phyloP scores from a whole-genome alignment of 148 eudicot genomes.

The Nyssa sinensis region DNA sequence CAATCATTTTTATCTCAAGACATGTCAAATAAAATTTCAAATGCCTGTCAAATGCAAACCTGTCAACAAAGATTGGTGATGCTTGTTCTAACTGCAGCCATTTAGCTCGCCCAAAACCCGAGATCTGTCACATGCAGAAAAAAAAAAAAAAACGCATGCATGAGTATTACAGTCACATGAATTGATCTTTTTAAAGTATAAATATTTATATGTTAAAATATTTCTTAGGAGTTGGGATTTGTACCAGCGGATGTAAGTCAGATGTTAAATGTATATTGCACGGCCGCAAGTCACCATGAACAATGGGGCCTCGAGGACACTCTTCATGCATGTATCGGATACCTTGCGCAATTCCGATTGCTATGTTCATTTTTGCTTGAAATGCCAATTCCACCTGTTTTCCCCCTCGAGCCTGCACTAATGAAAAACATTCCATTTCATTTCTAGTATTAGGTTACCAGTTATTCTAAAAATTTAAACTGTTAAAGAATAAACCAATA shows the following conservation, averaged over 20 bases:
- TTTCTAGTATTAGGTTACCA: too few relatives aligned
- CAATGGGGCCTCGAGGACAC: conserved; percentile 17
- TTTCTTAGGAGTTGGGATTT: not conserved
- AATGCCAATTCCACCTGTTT: conserved; percentile 8
- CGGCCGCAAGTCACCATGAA: conserved; percentile 19
- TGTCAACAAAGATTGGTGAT: conserved; percentile 1
- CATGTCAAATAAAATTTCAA: not conserved
- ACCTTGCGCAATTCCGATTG: conserved; percentile 19
- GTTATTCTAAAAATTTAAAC: too few relatives aligned
- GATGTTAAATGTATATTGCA: conserved; percentile 12
- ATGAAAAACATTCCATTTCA: not conserved
- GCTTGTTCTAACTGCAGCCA: conserved; percentile 16
- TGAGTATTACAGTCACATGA: not conserved
- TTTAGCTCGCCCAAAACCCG: conserved; percentile 20
- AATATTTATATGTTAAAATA: not conserved
- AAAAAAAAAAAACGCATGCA: not conserved
- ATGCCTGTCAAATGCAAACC: not conserved
- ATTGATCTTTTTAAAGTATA: not conserved
- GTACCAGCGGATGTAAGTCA: conserved; percentile 20
- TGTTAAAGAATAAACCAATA: too few relatives aligned
- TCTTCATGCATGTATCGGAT: conserved; percentile 25
- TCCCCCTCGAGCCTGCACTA: conserved; percentile 15
- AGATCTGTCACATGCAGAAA: conserved; percentile 6
- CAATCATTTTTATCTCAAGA: too few relatives aligned
- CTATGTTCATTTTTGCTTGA: conserved; percentile 17